Percentiles rank a stretch among this genome's conserved stretches.
Conservation (phyloP, 441 rosid genomes). For the Erodium moschatum region DNA sequence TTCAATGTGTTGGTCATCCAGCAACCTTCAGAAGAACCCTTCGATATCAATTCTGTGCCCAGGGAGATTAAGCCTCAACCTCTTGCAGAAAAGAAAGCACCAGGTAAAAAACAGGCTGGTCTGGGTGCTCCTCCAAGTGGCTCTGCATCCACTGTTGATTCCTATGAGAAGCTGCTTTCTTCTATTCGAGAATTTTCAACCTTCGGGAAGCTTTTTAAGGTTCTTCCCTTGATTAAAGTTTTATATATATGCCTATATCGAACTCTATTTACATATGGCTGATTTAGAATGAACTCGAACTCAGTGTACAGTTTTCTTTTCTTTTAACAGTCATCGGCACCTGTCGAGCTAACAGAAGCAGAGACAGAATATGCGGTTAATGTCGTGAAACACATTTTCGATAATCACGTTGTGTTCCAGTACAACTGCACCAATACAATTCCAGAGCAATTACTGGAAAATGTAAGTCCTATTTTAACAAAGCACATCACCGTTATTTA, state of each 20-base stretch:
- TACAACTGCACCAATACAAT: slow-evolving; percentile 94
- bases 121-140: slow-evolving; percentile 59
- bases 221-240: slow-evolving; percentile 16
- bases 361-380: slow-evolving; percentile 96
- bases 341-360: slow-evolving; percentile 94
- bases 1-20: slow-evolving; percentile 27
- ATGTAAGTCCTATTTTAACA: slow-evolving; percentile 34
- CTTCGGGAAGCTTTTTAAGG: slow-evolving; percentile 91
- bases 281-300: background rate
- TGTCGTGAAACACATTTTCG: slow-evolving; percentile 87
- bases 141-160: slow-evolving; percentile 58
- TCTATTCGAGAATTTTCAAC: slow-evolving; percentile 67
- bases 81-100: slow-evolving; percentile 81
- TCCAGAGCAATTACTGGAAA: slow-evolving; percentile 85
- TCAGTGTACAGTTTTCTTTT: slow-evolving; percentile 9
- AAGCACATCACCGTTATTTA: background rate
- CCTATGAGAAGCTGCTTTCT: slow-evolving; percentile 71
- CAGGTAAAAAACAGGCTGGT: slow-evolving; percentile 82
- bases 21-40: slow-evolving; percentile 78
- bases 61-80: slow-evolving; percentile 82
- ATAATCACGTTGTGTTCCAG: slow-evolving; percentile 78
- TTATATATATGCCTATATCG: too few species aligned
- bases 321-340: slow-evolving; percentile 60
- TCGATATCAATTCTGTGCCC: slow-evolving; percentile 72
- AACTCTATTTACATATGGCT: background rate